These are phyloP conservation scores for Fusarium albosuccineum DNA, from an alignment of 2,329 filamentous ascomycete genomes.

Conservation along the genomic window DNA sequence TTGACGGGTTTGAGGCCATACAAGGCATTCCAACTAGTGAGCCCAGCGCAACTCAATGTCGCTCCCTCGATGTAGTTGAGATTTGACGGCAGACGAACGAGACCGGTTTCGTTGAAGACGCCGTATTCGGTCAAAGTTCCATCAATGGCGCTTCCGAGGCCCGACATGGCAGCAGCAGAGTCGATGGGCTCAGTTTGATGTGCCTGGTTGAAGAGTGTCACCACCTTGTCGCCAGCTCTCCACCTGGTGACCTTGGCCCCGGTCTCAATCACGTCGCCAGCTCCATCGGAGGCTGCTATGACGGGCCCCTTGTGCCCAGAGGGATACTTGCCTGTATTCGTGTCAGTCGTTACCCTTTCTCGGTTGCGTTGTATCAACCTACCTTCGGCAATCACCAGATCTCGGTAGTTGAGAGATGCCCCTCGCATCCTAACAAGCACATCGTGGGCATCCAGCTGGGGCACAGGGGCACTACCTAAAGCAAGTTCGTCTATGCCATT, in stretches of 20 bases:
- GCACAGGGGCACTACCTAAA: neutral
- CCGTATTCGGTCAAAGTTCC: constrained; percentile 75
- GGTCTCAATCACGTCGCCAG: constrained; percentile 61
- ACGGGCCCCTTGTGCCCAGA: constrained; percentile 4
- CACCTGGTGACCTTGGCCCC: constrained; percentile 57
- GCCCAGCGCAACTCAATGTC: constrained; percentile 65
- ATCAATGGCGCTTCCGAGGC: constrained; percentile 69
- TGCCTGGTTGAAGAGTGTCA: constrained; percentile 67
- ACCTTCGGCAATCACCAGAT: constrained; percentile 13
- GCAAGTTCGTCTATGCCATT: neutral
- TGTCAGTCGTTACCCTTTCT: constrained; percentile 2
- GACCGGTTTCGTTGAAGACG: constrained; percentile 72
- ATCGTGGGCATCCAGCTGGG: constrained; percentile 2
- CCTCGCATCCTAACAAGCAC: constrained; percentile 10
- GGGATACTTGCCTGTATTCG: neutral
- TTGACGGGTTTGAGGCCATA: constrained; percentile 45
- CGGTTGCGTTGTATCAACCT: neutral
- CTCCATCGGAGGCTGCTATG: constrained; percentile 54
- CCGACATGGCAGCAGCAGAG: constrained; percentile 62
- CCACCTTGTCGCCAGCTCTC: constrained; percentile 60
- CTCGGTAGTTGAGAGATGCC: constrained; percentile 15
- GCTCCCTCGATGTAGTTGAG: constrained; percentile 62
- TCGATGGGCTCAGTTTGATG: constrained; percentile 55
- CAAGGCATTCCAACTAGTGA: constrained; percentile 35
- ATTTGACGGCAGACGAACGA: constrained; percentile 70